Base-by-base conservation (phyloP, 2,329 filamentous ascomycete species). In the Xylaria multiplex region DNA sequence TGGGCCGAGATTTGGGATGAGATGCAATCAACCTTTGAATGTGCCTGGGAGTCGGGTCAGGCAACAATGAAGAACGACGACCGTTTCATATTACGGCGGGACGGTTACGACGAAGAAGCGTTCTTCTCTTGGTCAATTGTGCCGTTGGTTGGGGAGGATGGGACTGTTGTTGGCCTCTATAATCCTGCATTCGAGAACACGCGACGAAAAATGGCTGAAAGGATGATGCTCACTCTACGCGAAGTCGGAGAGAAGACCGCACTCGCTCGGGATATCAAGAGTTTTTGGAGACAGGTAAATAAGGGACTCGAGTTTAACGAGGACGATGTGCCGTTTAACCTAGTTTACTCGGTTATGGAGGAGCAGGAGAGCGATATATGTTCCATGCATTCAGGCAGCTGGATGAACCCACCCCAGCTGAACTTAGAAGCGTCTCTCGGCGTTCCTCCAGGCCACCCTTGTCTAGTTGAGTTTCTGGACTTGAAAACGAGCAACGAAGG, bases 31-130 rank as follows among this genome's bases (percentile, higher is more conserved):
- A 84, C 91, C 0, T 92, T 96, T 69, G 81, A 85, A 19, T 88
- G 82, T 66, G 92, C 92, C 0, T 86, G 85, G 77, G 78, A 85
- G 45, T 90, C 88, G 4, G 93, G 92, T 0, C 89, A 93, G 79
- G 90, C 92, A 0, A 93, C 90, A 0, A 92, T 94, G 90, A 95
- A 93, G 77, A 89, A 94, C 70, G 92, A 96, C 72, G 91, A 95
- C 69, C 88, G 88, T 63, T 81, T 95, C 1, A 93, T 93, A 72
- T 85, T 96, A 37, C 82, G 85, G 53, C 86, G 92, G 7, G 86
- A 88, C 68, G 87, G 88, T 1, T 93, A 86, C 67, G 78, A 93
- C 1, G 91, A 96, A 77, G 92, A 96, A 75, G 89, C 91, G 0
- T 95, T 92, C 75, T 95, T 95, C 76, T 92, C 90, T 13, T 95